These are phyloP conservation scores for Pascua guehoae DNA, from an alignment of 1,284 basidiomycete species.

Conservation along the genomic window DNA sequence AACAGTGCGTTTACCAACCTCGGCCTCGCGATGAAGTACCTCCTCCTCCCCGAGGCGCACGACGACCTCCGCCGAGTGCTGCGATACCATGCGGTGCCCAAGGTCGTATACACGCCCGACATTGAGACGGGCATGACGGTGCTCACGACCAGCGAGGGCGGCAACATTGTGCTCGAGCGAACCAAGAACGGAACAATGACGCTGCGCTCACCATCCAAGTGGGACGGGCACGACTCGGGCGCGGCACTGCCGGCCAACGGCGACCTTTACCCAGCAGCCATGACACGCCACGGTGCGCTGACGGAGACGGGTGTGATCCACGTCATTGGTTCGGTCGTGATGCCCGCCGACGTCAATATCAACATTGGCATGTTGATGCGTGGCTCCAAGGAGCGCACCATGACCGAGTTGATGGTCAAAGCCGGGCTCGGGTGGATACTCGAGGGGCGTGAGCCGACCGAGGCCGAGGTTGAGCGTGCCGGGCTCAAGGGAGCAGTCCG, in stretches of 20 bases:
- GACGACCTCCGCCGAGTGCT: conserved; percentile 76
- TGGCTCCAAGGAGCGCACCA: conserved; percentile 81
- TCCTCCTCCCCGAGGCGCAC: conserved; percentile 66
- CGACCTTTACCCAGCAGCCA: conserved; percentile 32
- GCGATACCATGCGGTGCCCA: conserved; percentile 75
- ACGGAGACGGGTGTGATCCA: conserved; percentile 90
- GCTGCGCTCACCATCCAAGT: conserved; percentile 34
- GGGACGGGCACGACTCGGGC: conserved; percentile 39
- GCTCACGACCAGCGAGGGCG: conserved; percentile 48
- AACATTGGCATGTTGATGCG: conserved; percentile 83
- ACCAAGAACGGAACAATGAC: conserved; percentile 23
- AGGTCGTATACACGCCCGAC: conserved; percentile 67
- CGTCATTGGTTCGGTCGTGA: conserved; percentile 74
- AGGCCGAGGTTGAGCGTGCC: conserved; percentile 47
- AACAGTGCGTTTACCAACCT: conserved; percentile 83
- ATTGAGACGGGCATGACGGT: conserved; percentile 34
- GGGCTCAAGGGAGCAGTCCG: conserved; percentile 45
- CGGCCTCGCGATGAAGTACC: conserved; percentile 83
- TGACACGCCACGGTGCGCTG: conserved; percentile 55
- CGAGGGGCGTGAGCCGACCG: conserved; percentile 71
- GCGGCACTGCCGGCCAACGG: conserved; percentile 51
- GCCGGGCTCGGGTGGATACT: conserved; percentile 86
- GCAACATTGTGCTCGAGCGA: conserved; percentile 43
- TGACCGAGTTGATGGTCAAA: conserved; percentile 75
- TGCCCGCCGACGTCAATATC: conserved; percentile 82